Base-by-base conservation (phyloP, 2,329 filamentous ascomycete species). In the Fusarium sp. region DNA sequence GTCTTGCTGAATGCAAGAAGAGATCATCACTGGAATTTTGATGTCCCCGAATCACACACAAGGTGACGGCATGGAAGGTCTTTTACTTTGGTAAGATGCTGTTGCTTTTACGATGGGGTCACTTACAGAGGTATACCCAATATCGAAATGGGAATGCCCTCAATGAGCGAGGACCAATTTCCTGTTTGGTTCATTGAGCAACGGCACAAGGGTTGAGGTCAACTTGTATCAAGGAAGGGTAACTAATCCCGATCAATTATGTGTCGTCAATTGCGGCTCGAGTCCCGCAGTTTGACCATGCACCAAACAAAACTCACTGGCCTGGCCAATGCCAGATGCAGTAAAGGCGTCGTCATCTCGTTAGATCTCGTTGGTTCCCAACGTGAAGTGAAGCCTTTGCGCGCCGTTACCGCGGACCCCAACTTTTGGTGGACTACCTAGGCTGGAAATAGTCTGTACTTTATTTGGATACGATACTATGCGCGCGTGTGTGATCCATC, bases 401-500 rank as follows among this genome's bases (percentile, higher is more conserved):
- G 50, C 46, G 55, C 55, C 55, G 45, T 58, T 58, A 48, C 57
- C 42, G 43, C 36, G 40, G 28, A 36, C 48, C 31, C 24, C 31
- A 34, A 22, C 36, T 13, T 33, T 15, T 28, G n/a, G 6, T 31
- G 36, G 4, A 11, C n/a, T 20, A 20, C 18, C 18, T 38, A 39
- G 57, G 22, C 42, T 22, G 13, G 33, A 24, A 24, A 31, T 48
- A 48, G 42, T 26, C 11, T 46, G 24, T 54, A 36, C 62, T 70
- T 70, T 57, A 53, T 69, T 58, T 63, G 48, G 62, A 69, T 63
- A 69, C 61, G 66, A 67, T 59, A 24, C 43, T 58, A 13, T 55
- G 45, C 38, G 38, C 40, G 42, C 36, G n/a, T 49, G 43, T 58
- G 53, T 49, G 40, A 48, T 64, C 17, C 44, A 58, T 67, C 36